Percentiles rank a stretch among this genome's conserved stretches.
phyloP scores from a whole-genome alignment of 1,139 yeast species.

The Blastobotrys proliferans region DNA sequence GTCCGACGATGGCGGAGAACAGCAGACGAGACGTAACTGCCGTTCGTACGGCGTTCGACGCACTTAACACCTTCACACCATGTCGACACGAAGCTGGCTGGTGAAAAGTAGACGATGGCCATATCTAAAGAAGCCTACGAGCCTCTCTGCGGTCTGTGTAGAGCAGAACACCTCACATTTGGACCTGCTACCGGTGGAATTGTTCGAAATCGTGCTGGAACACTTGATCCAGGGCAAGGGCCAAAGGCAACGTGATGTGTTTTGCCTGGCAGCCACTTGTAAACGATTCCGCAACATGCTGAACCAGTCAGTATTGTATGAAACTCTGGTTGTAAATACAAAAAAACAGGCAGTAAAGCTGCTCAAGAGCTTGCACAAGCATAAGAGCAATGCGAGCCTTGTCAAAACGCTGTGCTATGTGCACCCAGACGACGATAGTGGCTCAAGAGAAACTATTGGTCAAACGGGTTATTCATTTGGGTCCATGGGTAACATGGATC shows the following conservation, averaged over 20 bases:
- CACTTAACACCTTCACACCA: no score
- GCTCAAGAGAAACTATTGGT: conserved; percentile 8
- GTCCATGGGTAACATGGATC: conserved; percentile 9
- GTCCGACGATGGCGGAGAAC: no score
- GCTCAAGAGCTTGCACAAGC: conserved; percentile 17
- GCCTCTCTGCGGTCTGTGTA: not conserved
- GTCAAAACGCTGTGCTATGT: conserved; percentile 13
- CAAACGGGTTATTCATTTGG: conserved; percentile 14
- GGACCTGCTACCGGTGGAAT: conserved; percentile 15
- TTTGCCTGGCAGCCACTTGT: conserved; percentile 17
- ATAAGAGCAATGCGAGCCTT: conserved; percentile 7
- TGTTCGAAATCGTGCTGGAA: conserved; percentile 13
- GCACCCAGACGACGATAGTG: conserved; percentile 14
- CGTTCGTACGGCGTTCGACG: no score
- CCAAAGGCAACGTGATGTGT: conserved; percentile 13
- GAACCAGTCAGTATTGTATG: conserved; percentile 16
- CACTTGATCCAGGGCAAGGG: conserved; percentile 3
- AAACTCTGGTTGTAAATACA: conserved; percentile 16
- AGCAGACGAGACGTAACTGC: no score
- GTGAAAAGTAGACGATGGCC: conserved; percentile 12
- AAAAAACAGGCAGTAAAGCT: conserved; percentile 20
- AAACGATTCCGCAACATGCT: conserved; percentile 12
- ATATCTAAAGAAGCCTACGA: not conserved
- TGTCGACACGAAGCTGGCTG: no score
- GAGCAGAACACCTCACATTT: conserved; percentile 5